Conservation (phyloP, 1,139 yeast genomes). For the Sugiyamaella castrensis region DNA sequence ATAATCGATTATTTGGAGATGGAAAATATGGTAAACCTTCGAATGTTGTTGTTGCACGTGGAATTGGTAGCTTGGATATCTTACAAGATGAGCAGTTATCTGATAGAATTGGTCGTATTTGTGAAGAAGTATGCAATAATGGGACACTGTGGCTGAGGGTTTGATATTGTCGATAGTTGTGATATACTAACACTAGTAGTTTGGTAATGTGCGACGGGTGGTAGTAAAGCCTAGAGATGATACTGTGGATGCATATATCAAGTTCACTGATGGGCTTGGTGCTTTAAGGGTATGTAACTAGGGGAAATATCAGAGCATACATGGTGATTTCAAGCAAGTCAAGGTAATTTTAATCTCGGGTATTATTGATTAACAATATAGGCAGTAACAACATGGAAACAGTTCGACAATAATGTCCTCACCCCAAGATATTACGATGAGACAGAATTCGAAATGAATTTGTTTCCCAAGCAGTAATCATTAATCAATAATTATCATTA, state of each 20-base stretch:
- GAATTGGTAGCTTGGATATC: conserved; percentile 14
- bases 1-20: conserved; percentile 14
- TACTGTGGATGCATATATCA: conserved; percentile 12
- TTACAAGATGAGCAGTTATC: conserved; percentile 8
- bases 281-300: conserved; percentile 5
- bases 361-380: not conserved
- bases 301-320: no score
- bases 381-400: not conserved
- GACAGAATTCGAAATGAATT: no score
- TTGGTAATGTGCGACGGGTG: conserved; percentile 4
- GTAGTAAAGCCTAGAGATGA: conserved; percentile 10
- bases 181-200: no score
- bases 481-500: not conserved
- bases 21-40: conserved; percentile 9
- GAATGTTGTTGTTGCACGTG: conserved; percentile 14
- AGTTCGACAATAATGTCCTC: no score
- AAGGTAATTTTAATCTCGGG: no score
- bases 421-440: no score
- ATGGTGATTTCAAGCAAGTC: no score
- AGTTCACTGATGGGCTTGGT: conserved; percentile 11
- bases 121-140: conserved; percentile 11
- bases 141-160: conserved; percentile 6
- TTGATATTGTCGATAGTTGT: no score
- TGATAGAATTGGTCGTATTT: conserved; percentile 5
- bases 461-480: not conserved